Percentiles rank a stretch among this genome's conserved stretches.
Evolutionary conservation across 176 grass and related monocot species (phyloP).

Genomic region (Zoysia pacifica): DNA sequence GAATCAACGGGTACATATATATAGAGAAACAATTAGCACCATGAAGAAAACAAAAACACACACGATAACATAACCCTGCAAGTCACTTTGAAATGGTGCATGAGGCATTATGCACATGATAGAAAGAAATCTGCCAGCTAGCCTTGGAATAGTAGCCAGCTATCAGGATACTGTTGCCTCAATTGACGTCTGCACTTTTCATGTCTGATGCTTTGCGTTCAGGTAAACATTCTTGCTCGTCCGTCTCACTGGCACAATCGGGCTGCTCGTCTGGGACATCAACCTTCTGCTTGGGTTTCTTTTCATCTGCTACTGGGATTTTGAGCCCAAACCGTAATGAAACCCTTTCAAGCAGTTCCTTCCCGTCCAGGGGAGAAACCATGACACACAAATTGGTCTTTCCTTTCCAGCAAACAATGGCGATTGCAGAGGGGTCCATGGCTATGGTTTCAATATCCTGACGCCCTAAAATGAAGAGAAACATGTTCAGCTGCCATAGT

Average conservation of each 20-base stretch:
- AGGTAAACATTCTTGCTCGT: constrained; percentile 30
- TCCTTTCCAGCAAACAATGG: constrained; percentile 96
- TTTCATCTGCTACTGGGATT: constrained; percentile 27
- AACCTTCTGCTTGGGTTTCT: constrained; percentile 20
- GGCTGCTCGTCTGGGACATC: constrained; percentile 28
- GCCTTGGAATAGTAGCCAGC: background rate
- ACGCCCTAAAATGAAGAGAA: constrained; percentile 46
- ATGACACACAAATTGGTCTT: constrained; percentile 90
- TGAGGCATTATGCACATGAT: background rate
- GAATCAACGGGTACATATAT: background rate
- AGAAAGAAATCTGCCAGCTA: background rate
- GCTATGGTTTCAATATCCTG: constrained; percentile 39
- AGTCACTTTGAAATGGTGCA: background rate
- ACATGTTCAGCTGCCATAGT: background rate
- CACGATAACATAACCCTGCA: background rate
- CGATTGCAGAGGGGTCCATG: constrained; percentile 64
- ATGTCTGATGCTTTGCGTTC: constrained; percentile 36
- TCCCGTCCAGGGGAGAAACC: constrained; percentile 79
- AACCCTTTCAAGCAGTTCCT: constrained; percentile 86
- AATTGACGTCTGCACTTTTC: constrained; percentile 24
- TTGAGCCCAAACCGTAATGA: constrained; percentile 53
- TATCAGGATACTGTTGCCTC: background rate
- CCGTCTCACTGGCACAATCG: background rate
- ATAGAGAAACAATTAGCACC: background rate
- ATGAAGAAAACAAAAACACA: background rate